Evolutionary conservation across 139 green algal species (phyloP).

Genomic region (Zygnema circumcarinatum): DNA sequence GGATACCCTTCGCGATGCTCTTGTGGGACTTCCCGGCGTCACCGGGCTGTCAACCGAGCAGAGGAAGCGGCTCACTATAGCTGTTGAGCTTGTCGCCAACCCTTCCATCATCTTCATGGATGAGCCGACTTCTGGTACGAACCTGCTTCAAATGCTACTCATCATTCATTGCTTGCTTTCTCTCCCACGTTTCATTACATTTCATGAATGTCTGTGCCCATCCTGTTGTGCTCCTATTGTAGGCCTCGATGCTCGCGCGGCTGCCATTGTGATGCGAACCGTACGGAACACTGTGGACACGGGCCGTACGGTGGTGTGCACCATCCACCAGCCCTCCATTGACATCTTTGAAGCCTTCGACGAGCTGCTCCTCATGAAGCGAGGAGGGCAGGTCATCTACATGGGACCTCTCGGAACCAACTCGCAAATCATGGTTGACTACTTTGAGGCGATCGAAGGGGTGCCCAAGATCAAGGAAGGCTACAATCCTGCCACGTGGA

Average conservation of each 20-base stretch:
- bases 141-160: slow-evolving; percentile 57
- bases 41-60: slow-evolving; percentile 80
- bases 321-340: slow-evolving; percentile 87
- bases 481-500: slow-evolving; percentile 82
- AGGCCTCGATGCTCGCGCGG: slow-evolving; percentile 49
- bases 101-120: slow-evolving; percentile 69
- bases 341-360: slow-evolving; percentile 56
- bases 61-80: slow-evolving; percentile 92
- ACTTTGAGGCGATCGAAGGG: slow-evolving; percentile 38
- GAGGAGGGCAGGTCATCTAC: slow-evolving; percentile 79
- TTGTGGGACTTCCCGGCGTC: slow-evolving; percentile 64
- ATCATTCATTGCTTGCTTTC: not conserved
- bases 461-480: slow-evolving; percentile 54
- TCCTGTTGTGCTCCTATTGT: not conserved
- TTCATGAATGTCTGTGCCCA: not conserved
- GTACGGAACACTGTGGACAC: slow-evolving; percentile 58
- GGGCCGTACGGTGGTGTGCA: slow-evolving; percentile 83
- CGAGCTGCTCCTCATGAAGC: slow-evolving; percentile 78
- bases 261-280: slow-evolving; percentile 57
- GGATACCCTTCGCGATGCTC: slow-evolving; percentile 52
- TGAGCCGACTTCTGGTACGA: slow-evolving; percentile 55
- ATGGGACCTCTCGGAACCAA: slow-evolving; percentile 80
- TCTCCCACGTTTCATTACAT: not conserved
- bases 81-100: slow-evolving; percentile 88
- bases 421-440: slow-evolving; percentile 64